These are phyloP conservation scores for Scopulariopsis brevicaulis DNA, from an alignment of 2,329 filamentous ascomycete genomes.

Conservation along the genomic window DNA sequence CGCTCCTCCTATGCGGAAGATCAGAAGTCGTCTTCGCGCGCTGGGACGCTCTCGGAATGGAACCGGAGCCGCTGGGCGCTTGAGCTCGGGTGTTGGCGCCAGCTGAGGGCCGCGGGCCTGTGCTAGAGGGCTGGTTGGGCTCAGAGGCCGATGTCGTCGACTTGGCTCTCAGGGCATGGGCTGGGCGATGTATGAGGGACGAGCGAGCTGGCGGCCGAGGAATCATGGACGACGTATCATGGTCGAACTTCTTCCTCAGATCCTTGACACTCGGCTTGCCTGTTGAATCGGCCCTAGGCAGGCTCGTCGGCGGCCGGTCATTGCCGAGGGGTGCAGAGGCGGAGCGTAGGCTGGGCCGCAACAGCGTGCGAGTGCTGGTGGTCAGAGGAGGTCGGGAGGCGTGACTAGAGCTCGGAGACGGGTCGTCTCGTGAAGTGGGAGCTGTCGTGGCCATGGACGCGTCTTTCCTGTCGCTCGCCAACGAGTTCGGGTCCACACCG, in stretches of 20 bases:
- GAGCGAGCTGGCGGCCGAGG: constrained; percentile 2
- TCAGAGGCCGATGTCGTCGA: neutral
- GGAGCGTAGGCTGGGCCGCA: constrained; percentile 36
- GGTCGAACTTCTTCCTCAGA: constrained; percentile 68
- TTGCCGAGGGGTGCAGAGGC: constrained; percentile 44
- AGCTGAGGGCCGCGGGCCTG: neutral
- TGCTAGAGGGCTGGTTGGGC: neutral
- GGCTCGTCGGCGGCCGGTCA: constrained; percentile 20
- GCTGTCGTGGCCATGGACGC: constrained; percentile 18
- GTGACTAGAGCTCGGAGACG: constrained; percentile 38
- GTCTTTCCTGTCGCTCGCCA: constrained; percentile 13
- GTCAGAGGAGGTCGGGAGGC: constrained; percentile 33
- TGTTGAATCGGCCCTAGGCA: constrained; percentile 14
- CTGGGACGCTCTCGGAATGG: neutral
- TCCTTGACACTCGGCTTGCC: constrained; percentile 65
- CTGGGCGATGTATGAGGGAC: constrained; percentile 4
- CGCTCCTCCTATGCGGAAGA: neutral
- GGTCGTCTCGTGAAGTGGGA: constrained; percentile 27
- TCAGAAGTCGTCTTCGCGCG: neutral
- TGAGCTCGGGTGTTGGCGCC: neutral
- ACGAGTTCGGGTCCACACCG: constrained; percentile 21
- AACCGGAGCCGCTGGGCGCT: neutral
- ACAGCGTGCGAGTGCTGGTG: constrained; percentile 24
- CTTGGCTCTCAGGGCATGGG: neutral
- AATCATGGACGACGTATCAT: constrained; percentile 26